phyloP scores from a whole-genome alignment of 2,329 filamentous ascomycete genomes.

The Pyrenochaeta sp. region DNA sequence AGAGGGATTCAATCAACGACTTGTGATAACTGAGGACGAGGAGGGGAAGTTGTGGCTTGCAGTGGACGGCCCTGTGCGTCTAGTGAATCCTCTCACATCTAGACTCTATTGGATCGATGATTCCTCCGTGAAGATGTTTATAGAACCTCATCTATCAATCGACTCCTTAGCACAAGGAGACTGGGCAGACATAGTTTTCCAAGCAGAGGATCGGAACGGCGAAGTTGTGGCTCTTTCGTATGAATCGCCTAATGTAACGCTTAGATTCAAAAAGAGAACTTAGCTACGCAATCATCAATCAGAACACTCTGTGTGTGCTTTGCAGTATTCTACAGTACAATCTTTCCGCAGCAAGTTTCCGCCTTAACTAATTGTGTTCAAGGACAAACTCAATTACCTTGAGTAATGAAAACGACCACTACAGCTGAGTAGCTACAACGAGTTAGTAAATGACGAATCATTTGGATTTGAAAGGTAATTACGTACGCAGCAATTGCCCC shows the following conservation, averaged over 20 bases:
- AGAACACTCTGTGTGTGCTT: too few relatives aligned
- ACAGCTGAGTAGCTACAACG: conserved; percentile 11
- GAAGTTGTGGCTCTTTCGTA: too few relatives aligned
- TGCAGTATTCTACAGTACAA: too few relatives aligned
- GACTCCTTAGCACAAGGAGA: conserved; percentile 2
- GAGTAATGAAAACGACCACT: conserved; percentile 9
- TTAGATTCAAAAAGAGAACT: too few relatives aligned
- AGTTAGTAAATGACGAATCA: background rate
- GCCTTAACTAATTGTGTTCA: too few relatives aligned
- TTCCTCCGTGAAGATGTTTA: conserved; percentile 1
- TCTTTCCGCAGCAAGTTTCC: too few relatives aligned
- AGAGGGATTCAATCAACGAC: background rate
- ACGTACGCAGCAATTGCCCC: conserved; percentile 15
- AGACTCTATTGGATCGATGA: conserved; percentile 5
- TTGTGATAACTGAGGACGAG: background rate
- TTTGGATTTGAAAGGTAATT: background rate
- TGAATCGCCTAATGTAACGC: too few relatives aligned
- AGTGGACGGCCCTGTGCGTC: background rate
- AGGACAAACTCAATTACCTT: conserved; percentile 3
- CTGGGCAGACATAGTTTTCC: conserved; percentile 8
- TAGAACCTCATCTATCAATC: conserved; percentile 8
- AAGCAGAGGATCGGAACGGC: background rate
- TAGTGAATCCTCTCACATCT: background rate
- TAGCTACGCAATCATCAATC: too few relatives aligned
- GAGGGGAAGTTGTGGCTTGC: background rate